A percentile compares a stretch with the other conserved stretches of the same genome.
Conservation (phyloP, 495 filamentous ascomycete species). For the Echria macrotheca region DNA sequence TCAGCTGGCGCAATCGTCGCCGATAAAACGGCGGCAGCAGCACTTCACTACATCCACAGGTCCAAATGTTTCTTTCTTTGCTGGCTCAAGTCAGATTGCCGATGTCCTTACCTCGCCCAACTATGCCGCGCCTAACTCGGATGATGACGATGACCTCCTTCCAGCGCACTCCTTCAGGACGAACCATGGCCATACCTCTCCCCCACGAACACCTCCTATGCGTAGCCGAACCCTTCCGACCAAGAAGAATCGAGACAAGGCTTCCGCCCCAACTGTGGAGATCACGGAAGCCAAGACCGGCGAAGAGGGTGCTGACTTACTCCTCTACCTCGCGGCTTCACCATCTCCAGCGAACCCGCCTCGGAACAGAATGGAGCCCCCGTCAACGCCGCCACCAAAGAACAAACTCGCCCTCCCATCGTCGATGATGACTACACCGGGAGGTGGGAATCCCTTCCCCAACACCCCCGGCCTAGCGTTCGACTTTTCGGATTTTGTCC, state of each 20-base stretch:
- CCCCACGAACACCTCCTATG: slow-evolving; percentile 76
- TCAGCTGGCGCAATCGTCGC: slow-evolving; percentile 76
- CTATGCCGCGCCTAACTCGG: slow-evolving; percentile 54
- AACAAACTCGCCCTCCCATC: slow-evolving; percentile 66
- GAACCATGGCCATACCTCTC: slow-evolving; percentile 57
- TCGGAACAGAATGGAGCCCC: slow-evolving; percentile 54
- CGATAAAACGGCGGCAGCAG: slow-evolving; percentile 59
- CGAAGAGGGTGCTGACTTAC: slow-evolving; percentile 83
- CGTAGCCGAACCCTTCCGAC: slow-evolving; percentile 46
- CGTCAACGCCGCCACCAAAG: slow-evolving; percentile 83
- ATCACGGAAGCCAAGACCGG: slow-evolving; percentile 43
- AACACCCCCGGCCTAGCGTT: slow-evolving; percentile 63
- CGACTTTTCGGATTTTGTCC: slow-evolving; percentile 95
- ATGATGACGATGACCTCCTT: slow-evolving; percentile 75
- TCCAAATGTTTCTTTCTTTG: slow-evolving; percentile 66
- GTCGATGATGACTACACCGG: slow-evolving; percentile 86
- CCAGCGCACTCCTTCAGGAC: slow-evolving; percentile 68
- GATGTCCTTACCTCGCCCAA: slow-evolving; percentile 57
- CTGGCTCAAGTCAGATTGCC: slow-evolving; percentile 50
- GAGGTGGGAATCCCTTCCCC: slow-evolving; percentile 53
- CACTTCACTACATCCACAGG: slow-evolving; percentile 57
- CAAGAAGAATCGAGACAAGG: slow-evolving; percentile 19
- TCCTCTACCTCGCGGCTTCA: slow-evolving; percentile 88
- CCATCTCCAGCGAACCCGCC: slow-evolving; percentile 67
- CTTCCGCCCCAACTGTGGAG: slow-evolving; percentile 3